Conservation (phyloP, 2,329 filamentous ascomycete species). For the Xylariales sp. region DNA sequence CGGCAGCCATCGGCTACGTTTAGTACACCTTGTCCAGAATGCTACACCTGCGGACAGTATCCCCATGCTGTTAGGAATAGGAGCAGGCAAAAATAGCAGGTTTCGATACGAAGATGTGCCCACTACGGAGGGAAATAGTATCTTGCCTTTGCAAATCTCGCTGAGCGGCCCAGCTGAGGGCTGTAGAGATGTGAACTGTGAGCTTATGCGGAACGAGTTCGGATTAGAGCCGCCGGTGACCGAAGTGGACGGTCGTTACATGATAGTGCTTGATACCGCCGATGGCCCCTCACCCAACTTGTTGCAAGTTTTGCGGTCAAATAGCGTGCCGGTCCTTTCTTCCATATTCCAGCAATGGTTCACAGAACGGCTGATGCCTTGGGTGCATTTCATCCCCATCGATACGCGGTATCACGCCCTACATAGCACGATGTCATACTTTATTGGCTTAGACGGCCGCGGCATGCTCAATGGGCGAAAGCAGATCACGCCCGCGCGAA, state of each 20-base stretch:
- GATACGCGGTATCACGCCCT: constrained; percentile 79
- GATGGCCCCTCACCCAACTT: constrained; percentile 71
- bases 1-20: constrained; percentile 75
- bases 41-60: constrained; percentile 62
- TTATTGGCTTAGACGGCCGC: constrained; percentile 66
- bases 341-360: constrained; percentile 84
- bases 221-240: constrained; percentile 62
- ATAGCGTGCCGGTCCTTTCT: constrained; percentile 75
- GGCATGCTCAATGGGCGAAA: constrained; percentile 58
- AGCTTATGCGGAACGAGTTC: constrained; percentile 64
- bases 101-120: constrained; percentile 68
- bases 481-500: constrained; percentile 61
- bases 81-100: constrained; percentile 51
- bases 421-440: constrained; percentile 80
- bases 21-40: constrained; percentile 75
- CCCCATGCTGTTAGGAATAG: constrained; percentile 66
- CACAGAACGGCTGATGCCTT: constrained; percentile 77
- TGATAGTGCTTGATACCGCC: constrained; percentile 78
- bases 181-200: constrained; percentile 64
- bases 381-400: constrained; percentile 84
- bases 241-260: constrained; percentile 74
- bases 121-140: constrained; percentile 63
- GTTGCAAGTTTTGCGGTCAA: constrained; percentile 72
- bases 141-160: constrained; percentile 67
- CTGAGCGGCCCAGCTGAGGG: constrained; percentile 67